Evolutionary conservation across 202 grass and related monocot genomes (phyloP).

Genomic region (Carex arenaria): DNA sequence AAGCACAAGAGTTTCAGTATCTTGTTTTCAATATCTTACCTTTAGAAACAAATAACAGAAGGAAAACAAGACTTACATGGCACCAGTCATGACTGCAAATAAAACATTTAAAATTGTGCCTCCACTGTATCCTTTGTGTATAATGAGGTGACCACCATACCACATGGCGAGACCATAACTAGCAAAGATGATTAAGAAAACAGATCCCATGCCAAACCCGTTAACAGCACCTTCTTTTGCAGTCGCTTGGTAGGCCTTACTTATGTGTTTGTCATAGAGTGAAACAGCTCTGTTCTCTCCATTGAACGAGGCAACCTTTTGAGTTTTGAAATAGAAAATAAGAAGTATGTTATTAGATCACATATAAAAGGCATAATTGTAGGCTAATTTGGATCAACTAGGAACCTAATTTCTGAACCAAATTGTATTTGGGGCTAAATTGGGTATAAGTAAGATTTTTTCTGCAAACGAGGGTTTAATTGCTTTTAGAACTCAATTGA

Average conservation of each 20-base stretch:
- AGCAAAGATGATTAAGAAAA: conserved; percentile 63
- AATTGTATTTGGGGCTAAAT: background rate
- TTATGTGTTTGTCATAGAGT: conserved; percentile 57
- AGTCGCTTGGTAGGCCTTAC: conserved; percentile 40
- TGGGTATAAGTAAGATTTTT: background rate
- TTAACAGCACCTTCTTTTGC: conserved; percentile 61
- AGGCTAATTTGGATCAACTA: background rate
- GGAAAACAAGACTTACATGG: conserved; percentile 55
- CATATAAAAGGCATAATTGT: background rate
- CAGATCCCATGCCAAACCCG: conserved; percentile 64
- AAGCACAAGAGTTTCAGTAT: background rate
- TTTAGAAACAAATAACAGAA: background rate
- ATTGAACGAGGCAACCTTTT: conserved; percentile 82
- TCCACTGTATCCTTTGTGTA: conserved; percentile 60
- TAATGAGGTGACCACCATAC: conserved; percentile 70
- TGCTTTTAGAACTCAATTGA: background rate
- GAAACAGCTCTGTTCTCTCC: conserved; percentile 64
- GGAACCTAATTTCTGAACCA: background rate
- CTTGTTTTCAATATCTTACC: background rate
- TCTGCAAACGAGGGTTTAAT: too few relatives aligned
- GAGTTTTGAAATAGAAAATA: conserved; percentile 9
- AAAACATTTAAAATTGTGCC: conserved; percentile 61
- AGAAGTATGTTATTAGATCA: background rate
- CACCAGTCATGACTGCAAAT: conserved; percentile 63
- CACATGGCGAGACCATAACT: conserved; percentile 75